A percentile compares a stretch with the other conserved stretches of the same genome.
These are phyloP conservation scores for Globisporangium megalacanthum DNA, from an alignment of 352 stramenopile species.

Conservation along the genomic window DNA sequence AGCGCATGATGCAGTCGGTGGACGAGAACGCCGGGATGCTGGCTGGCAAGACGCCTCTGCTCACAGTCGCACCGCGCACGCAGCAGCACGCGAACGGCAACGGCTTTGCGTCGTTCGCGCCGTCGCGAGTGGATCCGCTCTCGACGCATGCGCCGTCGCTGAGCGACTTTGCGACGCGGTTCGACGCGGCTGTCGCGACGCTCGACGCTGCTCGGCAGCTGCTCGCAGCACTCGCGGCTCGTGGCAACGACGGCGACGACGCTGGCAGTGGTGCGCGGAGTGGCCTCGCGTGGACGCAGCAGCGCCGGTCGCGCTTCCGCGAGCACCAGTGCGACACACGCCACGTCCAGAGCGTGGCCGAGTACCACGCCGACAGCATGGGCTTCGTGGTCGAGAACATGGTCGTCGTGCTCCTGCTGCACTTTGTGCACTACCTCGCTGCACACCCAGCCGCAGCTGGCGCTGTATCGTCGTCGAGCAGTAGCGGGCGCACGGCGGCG, in stretches of 20 bases:
- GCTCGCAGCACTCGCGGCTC: slow-evolving; percentile 20
- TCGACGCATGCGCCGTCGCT: slow-evolving; percentile 56
- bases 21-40: slow-evolving; percentile 23
- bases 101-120: slow-evolving; percentile 47
- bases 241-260: slow-evolving; percentile 8
- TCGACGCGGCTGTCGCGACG: slow-evolving; percentile 39
- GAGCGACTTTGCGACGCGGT: slow-evolving; percentile 50
- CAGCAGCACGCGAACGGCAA: slow-evolving; percentile 14
- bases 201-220: slow-evolving; percentile 48
- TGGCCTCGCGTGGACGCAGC: not conserved
- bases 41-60: slow-evolving; percentile 34
- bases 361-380: slow-evolving; percentile 74
- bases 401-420: slow-evolving; percentile 57
- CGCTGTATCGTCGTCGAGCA: not conserved
- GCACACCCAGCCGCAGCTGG: slow-evolving; percentile 9
- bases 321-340: slow-evolving; percentile 34
- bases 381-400: slow-evolving; percentile 78
- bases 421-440: slow-evolving; percentile 60
- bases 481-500: slow-evolving; percentile 17
- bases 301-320: slow-evolving; percentile 13
- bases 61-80: slow-evolving; percentile 36
- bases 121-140: slow-evolving; percentile 44
- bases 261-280: not conserved
- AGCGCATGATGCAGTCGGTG: slow-evolving; percentile 64
- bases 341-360: slow-evolving; percentile 48